phyloP scores from a whole-genome alignment of 2,329 filamentous ascomycete species.

The Penicillium concentricum region DNA sequence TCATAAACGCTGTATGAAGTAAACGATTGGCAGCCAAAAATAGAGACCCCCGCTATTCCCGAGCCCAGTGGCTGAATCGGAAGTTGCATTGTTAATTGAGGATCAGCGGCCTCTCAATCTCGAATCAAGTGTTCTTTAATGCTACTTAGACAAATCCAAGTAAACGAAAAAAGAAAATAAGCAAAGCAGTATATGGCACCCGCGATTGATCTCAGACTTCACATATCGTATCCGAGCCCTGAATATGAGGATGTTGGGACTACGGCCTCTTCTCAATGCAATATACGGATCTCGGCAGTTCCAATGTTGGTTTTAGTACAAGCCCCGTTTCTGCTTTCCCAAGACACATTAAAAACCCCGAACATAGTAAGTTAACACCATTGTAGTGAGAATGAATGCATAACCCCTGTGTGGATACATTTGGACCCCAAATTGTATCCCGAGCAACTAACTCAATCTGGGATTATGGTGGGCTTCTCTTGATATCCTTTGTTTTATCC shows the following conservation, averaged over 20 bases:
- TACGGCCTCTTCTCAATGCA: background rate
- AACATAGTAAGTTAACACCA: background rate
- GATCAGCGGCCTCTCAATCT: background rate
- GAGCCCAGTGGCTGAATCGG: background rate
- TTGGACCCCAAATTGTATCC: conserved; percentile 4
- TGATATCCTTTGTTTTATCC: background rate
- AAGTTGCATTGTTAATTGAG: background rate
- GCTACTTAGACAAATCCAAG: background rate
- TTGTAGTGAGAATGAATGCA: background rate
- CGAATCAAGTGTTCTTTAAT: background rate
- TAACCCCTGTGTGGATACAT: background rate
- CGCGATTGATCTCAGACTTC: too few relatives aligned
- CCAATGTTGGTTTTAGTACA: background rate
- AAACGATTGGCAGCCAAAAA: background rate
- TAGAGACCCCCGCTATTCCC: background rate
- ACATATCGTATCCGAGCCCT: background rate
- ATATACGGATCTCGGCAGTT: background rate
- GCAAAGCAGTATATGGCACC: background rate
- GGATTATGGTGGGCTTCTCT: background rate
- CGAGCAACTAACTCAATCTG: background rate
- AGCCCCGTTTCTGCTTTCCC: background rate
- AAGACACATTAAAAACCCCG: background rate
- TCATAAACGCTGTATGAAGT: background rate
- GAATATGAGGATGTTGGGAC: background rate
- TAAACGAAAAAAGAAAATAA: background rate